A percentile compares a stretch with the other conserved stretches of the same genome.
Conservation (phyloP, 768 basidiomycete species). For the Amanita exitialis region DNA sequence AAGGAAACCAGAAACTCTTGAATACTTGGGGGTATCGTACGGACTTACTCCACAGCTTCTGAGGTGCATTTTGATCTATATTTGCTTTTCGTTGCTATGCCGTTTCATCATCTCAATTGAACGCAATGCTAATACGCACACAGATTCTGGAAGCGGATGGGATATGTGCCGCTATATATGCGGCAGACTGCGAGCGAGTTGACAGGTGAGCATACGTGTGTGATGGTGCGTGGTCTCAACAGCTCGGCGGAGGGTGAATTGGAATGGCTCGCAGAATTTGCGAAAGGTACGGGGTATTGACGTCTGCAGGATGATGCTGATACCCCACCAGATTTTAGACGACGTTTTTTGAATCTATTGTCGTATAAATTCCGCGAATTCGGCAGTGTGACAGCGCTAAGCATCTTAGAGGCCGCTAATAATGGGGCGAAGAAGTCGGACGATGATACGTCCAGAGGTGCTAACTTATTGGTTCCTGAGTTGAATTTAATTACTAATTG, state of each 20-base stretch:
- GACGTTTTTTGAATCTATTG: slow-evolving; percentile 79
- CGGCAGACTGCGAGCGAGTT: slow-evolving; percentile 91
- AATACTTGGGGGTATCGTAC: slow-evolving; percentile 95
- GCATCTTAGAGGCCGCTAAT: slow-evolving; percentile 81
- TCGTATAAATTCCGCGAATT: slow-evolving; percentile 96
- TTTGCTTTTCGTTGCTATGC: not conserved
- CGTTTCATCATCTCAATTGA: too few species aligned
- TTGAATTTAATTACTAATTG: not conserved
- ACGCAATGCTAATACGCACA: slow-evolving; percentile 2
- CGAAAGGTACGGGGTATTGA: slow-evolving; percentile 44
- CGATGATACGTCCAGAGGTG: slow-evolving; percentile 27
- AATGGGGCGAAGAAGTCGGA: slow-evolving; percentile 41
- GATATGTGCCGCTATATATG: slow-evolving; percentile 86
- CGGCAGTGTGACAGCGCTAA: slow-evolving; percentile 76
- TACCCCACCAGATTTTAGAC: slow-evolving; percentile 65
- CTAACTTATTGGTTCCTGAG: slow-evolving; percentile 3
- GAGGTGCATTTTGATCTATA: slow-evolving; percentile 30
- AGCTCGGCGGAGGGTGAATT: slow-evolving; percentile 51
- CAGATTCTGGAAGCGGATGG: slow-evolving; percentile 93
- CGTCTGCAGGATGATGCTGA: not conserved
- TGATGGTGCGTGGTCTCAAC: slow-evolving; percentile 86
- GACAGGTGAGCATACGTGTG: slow-evolving; percentile 93
- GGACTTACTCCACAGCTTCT: slow-evolving; percentile 84
- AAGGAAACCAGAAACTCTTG: slow-evolving; percentile 79
- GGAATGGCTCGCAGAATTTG: slow-evolving; percentile 84